Conservation (phyloP, 129 eudicot genomes). For the Lactuca saligna region DNA sequence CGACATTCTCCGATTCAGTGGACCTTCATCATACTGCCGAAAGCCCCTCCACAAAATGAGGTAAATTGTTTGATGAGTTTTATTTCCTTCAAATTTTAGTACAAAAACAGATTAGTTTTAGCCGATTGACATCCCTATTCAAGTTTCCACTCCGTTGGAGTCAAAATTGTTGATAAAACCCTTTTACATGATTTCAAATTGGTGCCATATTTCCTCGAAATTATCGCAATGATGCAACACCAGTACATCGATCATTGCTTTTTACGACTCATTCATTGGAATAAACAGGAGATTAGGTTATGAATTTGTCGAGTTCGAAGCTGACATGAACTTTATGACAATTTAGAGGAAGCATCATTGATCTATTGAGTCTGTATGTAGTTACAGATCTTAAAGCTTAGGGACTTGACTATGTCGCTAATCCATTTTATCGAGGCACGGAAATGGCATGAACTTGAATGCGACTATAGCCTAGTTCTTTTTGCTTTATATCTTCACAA, state of each 20-base stretch:
- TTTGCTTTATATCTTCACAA: not conserved
- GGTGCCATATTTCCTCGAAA: not conserved
- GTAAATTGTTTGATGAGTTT: constrained; percentile 2
- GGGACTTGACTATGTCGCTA: not conserved
- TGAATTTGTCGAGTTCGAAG: not conserved
- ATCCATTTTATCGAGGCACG: not conserved
- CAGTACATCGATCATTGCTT: not conserved
- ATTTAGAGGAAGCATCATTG: not conserved
- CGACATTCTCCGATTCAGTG: constrained; percentile 9
- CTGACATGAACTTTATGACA: not conserved
- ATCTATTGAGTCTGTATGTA: not conserved
- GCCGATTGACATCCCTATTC: not conserved
- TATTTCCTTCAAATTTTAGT: not conserved
- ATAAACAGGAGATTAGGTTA: constrained; percentile 18
- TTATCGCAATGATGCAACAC: not conserved
- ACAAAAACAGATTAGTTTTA: not conserved
- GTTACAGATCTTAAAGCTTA: constrained; percentile 9
- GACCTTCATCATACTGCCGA: not conserved
- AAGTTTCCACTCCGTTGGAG: not conserved
- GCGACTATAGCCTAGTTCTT: not conserved
- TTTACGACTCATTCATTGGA: not conserved
- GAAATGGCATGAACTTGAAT: not conserved
- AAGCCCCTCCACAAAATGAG: constrained; percentile 7
- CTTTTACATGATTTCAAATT: not conserved
- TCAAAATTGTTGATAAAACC: constrained; percentile 10